Base-by-base conservation (phyloP, 805 yeast species). In the Zygotorulaspora florentina region DNA sequence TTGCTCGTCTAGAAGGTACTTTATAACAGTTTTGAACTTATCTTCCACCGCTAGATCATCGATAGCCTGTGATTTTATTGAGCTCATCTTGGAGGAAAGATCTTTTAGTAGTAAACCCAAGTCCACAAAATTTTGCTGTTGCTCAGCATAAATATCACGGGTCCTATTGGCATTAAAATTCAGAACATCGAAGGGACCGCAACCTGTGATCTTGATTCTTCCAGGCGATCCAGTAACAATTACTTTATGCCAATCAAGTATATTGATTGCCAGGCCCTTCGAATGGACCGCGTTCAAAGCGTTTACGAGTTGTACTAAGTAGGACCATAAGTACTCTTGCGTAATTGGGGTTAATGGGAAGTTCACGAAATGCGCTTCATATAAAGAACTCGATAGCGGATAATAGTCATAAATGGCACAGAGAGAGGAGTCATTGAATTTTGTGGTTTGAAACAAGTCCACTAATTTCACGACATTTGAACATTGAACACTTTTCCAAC, bases 371-470 rank as follows among this genome's bases (percentile, higher is more conserved):
- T 87, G 93, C 15, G 75, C 72, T 50, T 88, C 96, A 46, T 72
- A 69, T 39, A 91, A 68, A 1, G 95, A 85, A 45, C 70, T 70
- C 1, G 95, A 76, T 49, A 80, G 71, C 18, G 99, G 97, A 64
- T 76, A 86, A 63, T 80, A 93, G 59, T 91, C 97, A 66, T 88
- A 87, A 3, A 86, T 83, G 36, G 89, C 70, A 35, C 88, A 75
- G 46, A 93, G 72, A 1, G 93, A 81, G 39, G 75, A 73, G 55
- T 86, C 93, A 36, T 87, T 91, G 69, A 93, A 93, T 4, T 88
- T 84, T 46, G 88, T 77, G 5, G 91, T 81, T 1, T 96, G 83
- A 64, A 93, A 91, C 6, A 93, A 88, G 61, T 90, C 96, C 35
- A 78, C 75, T 5, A 88, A 67, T 34, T 76, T 73, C 1, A 85